Evolutionary conservation across 208 protist species (phyloP), one percentile per base, ranked within the genome.

Genomic region (Trypanosoma cruzi): DNA sequence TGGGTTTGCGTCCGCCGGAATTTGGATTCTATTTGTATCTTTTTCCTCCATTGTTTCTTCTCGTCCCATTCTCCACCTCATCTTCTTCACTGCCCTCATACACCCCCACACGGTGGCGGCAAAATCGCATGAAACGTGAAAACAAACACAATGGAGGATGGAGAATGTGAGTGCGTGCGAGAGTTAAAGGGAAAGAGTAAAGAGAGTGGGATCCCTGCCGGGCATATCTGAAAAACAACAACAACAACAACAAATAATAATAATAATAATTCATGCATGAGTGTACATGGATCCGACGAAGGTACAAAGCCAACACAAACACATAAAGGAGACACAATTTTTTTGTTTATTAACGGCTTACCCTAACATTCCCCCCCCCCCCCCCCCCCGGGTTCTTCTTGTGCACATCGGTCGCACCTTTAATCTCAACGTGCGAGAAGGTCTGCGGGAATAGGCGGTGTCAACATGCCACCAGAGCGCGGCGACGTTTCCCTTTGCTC

Each of bases 401-500:
- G 16, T n/a, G 16, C 24, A 52, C 1, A 1, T n/a, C 8, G 1
- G 48, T 52, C 16, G 48, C 48, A 28, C 22, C 22, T 18, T n/a
- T 52, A 8, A n/a, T 14, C 49, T 59, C 28, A 66, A 13, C 58
- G 58, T 6, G 48, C 3, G 40, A 60, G 4, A 28, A 73, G 49
- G 37, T 73, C 67, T 18, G 18, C 57, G 20, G 57, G 67, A 42
- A 73, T 1, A 4, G 67, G 59, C 16, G 67, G 67, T 37, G 67
- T 73, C 36, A 73, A 37, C 67, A 73, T 73, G 11, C 50, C 56
- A 60, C 37, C 54, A 28, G 50, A 24, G 64, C 64, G 64, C 24
- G 67, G 24, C 13, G 67, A 60, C 24, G 1, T 18, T 1, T 52
- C 57, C 16, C 32, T 10, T 28, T 57, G 57, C 0, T 58, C 55